Base-by-base conservation (phyloP, 257 asterid species). In the Nicotiana attenuata region DNA sequence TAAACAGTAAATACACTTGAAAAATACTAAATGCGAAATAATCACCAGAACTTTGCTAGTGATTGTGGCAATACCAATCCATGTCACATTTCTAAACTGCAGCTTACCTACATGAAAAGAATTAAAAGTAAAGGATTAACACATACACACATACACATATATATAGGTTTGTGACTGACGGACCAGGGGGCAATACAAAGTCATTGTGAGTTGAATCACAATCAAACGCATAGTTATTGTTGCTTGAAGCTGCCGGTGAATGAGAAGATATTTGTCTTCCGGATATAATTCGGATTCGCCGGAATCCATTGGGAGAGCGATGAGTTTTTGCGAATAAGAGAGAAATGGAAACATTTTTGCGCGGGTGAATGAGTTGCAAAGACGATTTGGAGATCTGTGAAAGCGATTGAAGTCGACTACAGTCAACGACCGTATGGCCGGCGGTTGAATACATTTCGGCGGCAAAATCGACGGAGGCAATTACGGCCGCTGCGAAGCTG, bases 31-130 rank as follows among this genome's bases (percentile, higher is more conserved):
- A 14, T 29, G 38, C 20, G 33, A 28, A 73, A 85, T 11, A 57
- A 86, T 85, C 66, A 86, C 90, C 90, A 87, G 38, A 81, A 88
- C 85, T 82, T 88, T 88, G 88, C 87, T 90, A 28, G 86, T 61
- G n/a, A 88, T 79, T 33, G 87, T 81, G 77, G 91, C 88, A 84
- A 88, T 80, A 47, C 90, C 86, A 76, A 87, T 78, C 85, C 87
- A 76, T 63, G 90, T 75, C 55, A 84, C 89, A 81, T 71, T 14
- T 20, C 76, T 83, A 59, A 67, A 65, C 17, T 87, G 83, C 64
- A 71, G 41, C 76, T 65, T 81, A 26, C 84, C 89, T 84, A 78
- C 26, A 55, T 81, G 8, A 75, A 55, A 28, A 11, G 17, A 56
- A 65, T 24, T 24, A 15, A 28, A 7, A 26, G 14, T 65, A 19